Evolutionary conservation across 176 grass and related monocot species (phyloP).

Genomic region (Aechmea fasciata): DNA sequence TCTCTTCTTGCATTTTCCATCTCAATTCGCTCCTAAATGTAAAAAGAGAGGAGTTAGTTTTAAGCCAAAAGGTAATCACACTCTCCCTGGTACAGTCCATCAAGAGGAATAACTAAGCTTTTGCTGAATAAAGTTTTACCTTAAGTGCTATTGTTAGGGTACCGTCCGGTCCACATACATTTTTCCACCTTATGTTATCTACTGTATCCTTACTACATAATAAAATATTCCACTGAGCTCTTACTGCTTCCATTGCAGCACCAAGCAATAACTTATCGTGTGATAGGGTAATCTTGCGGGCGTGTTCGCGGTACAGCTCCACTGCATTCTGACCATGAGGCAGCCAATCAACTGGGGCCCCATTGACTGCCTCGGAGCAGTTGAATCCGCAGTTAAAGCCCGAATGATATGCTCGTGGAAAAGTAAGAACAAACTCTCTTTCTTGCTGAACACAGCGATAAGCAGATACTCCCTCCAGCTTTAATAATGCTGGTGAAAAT

Average conservation of each 20-base stretch:
- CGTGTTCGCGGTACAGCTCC: constrained; percentile 71
- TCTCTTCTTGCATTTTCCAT: constrained; percentile 45
- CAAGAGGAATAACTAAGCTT: background rate
- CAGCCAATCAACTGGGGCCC: constrained; percentile 94
- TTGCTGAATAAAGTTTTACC: constrained; percentile 30
- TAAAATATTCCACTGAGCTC: constrained; percentile 68
- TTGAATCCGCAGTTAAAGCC: constrained; percentile 98
- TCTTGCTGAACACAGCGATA: constrained; percentile 72
- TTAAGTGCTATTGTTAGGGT: constrained; percentile 63
- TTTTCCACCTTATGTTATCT: constrained; percentile 72
- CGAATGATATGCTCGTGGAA: constrained; percentile 81
- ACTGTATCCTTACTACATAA: constrained; percentile 49
- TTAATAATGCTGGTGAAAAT: constrained; percentile 81
- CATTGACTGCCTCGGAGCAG: constrained; percentile 96
- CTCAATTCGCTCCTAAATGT: constrained; percentile 53
- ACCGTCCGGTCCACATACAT: constrained; percentile 50
- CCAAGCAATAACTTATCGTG: constrained; percentile 92
- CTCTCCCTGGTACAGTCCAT: too few relatives aligned
- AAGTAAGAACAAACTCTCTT: constrained; percentile 89
- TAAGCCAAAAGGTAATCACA: constrained; percentile 2
- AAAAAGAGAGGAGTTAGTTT: constrained; percentile 17
- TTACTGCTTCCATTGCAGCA: constrained; percentile 75
- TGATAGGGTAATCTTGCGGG: constrained; percentile 66
- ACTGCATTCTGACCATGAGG: constrained; percentile 86
- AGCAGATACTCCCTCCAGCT: constrained; percentile 71